A percentile compares a stretch with the other conserved stretches of the same genome.
These are phyloP conservation scores for Phytopythium chamaehyphon DNA, from an alignment of 352 stramenopile genomes.

Conservation along the genomic window DNA sequence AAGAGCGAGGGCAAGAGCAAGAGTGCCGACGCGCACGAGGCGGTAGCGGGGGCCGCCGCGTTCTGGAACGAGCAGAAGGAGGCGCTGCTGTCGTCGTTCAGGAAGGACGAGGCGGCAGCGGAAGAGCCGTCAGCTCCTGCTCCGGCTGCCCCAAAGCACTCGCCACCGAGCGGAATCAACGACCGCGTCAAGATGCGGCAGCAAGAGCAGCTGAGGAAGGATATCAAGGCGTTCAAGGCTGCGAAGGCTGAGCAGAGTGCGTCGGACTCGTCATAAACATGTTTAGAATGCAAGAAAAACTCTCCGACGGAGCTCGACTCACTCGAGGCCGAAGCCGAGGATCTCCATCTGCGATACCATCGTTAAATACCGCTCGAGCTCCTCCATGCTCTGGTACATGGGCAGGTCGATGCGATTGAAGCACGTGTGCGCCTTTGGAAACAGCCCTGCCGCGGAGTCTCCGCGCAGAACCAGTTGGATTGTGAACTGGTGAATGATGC, in stretches of 20 bases:
- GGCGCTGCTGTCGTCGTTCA: constrained; percentile 22
- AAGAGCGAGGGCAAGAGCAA: constrained; percentile 5
- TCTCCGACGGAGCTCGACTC: not conserved
- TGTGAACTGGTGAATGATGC: constrained; percentile 80
- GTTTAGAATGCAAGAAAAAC: not conserved
- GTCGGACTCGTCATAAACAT: not conserved
- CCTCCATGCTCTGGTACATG: constrained; percentile 56
- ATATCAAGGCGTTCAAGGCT: constrained; percentile 41
- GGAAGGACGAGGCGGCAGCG: constrained; percentile 8
- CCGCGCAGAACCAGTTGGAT: constrained; percentile 61
- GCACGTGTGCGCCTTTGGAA: constrained; percentile 79
- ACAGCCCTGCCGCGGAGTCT: constrained; percentile 38
- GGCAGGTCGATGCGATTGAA: constrained; percentile 83
- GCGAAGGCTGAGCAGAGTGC: constrained; percentile 13
- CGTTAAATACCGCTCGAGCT: constrained; percentile 73
- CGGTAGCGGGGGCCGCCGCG: constrained; percentile 4
- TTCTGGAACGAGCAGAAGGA: constrained; percentile 36
- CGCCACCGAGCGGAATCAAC: constrained; percentile 34
- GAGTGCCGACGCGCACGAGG: not conserved
- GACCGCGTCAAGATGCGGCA: constrained; percentile 45
- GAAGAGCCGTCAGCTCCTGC: constrained; percentile 5
- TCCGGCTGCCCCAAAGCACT: constrained; percentile 7
- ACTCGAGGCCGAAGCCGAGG: constrained; percentile 45
- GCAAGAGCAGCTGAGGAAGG: constrained; percentile 39
- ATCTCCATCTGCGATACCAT: constrained; percentile 71